Evolutionary conservation across 345 rosid species (phyloP).

Genomic region (Raphanus sativus): DNA sequence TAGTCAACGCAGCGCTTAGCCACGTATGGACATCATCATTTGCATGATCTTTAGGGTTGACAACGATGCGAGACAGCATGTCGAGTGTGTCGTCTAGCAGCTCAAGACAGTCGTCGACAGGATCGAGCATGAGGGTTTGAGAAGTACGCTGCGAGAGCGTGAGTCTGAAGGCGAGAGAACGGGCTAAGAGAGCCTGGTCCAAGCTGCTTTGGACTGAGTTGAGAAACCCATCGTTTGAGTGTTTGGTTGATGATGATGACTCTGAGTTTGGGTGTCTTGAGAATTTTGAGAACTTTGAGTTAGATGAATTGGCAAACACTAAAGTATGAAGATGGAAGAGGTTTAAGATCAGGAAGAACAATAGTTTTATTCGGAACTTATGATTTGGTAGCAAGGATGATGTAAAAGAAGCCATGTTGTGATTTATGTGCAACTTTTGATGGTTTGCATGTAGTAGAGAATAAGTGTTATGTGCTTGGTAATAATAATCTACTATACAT

Average conservation of each 20-base stretch:
- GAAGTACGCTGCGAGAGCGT: conserved; percentile 17
- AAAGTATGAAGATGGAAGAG: not conserved
- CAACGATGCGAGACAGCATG: conserved; percentile 41
- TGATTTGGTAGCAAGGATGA: conserved; percentile 7
- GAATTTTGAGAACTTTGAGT: conserved; percentile 34
- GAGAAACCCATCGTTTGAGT: conserved; percentile 29
- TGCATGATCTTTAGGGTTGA: not conserved
- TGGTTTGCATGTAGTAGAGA: conserved; percentile 16
- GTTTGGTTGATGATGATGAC: conserved; percentile 19
- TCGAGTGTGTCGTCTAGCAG: conserved; percentile 53
- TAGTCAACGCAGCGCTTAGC: conserved; percentile 58
- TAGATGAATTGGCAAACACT: conserved; percentile 29
- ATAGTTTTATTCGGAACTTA: conserved; percentile 6
- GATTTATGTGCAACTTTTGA: conserved; percentile 17
- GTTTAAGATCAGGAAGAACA: conserved; percentile 15
- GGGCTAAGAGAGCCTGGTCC: conserved; percentile 37
- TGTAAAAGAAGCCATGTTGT: conserved; percentile 29
- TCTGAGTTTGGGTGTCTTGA: conserved; percentile 17
- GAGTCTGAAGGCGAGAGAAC: conserved; percentile 32
- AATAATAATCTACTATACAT: not conserved
- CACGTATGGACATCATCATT: conserved; percentile 48
- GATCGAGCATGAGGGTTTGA: conserved; percentile 17
- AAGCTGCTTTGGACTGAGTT: conserved; percentile 37
- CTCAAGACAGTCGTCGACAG: conserved; percentile 47
- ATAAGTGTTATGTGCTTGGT: conserved; percentile 28